Base-by-base conservation (phyloP, 2,329 filamentous ascomycete genomes). In the Colletotrichum godetiae region DNA sequence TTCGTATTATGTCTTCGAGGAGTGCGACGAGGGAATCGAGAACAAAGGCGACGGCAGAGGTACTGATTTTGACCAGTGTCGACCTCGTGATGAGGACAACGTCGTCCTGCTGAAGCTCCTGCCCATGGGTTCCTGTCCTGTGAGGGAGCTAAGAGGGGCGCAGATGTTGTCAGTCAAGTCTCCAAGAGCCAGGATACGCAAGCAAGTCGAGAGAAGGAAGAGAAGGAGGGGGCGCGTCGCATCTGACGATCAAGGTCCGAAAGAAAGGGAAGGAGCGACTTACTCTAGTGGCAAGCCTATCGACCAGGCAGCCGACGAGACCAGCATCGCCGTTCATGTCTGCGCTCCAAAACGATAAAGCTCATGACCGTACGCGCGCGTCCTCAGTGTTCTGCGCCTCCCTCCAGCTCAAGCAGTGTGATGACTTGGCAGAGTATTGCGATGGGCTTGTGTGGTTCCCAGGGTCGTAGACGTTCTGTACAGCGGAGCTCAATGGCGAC, bases 231-330 rank as follows among this genome's bases (percentile, higher is more conserved):
- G 42, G 15, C 8, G 42, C 42, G 42, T 49, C 7, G 42, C 42
- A 49, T 49, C 15, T 49, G 5, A 11, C n/a, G 19, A 22, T 19
- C 42, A 49, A 49, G 42, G 42, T 49, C 19, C 11, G n/a, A 64
- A 68, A 58, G 31, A 19, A 53, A 53, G 73, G 58, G 46, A 53
- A 33, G 49, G 68, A 59, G 42, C 29, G 71, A 77, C 80, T 77
- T 87, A 92, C 90, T 85, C 90, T 88, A 75, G 89, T 89, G 75
- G 88, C 87, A 77, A 92, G 86, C 82, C 90, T 88, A 81, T 91
- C 89, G 79, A 92, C 89, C 77, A 92, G 86, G 81, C 88, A 89
- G 83, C 87, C 86, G 78, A 92, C 89, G 77, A 91, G 85, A 82
- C 86, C 86, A 79, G 87, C 86, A 81, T 91, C 89, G 80, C 87